A percentile compares a stretch with the other conserved stretches of the same genome.
phyloP scores from a whole-genome alignment of 805 yeast genomes.

The Wickerhamiella kurtzmanii region DNA sequence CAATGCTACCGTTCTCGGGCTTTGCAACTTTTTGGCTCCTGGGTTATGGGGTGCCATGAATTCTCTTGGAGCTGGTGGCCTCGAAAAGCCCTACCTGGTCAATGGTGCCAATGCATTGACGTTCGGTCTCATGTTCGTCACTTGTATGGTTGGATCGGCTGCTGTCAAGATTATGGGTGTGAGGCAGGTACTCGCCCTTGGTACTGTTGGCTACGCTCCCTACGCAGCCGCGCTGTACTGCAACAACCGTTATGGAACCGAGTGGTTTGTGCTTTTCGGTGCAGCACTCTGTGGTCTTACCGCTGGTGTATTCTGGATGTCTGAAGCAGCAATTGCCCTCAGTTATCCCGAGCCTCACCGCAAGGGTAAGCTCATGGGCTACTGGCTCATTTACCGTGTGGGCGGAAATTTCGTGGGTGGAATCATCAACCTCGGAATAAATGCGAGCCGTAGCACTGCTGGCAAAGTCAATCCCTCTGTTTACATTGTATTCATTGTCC shows the following conservation, averaged over 20 bases:
- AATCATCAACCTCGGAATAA: constrained; percentile 17
- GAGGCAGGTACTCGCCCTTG: constrained; percentile 12
- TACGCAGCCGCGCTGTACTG: constrained; percentile 19
- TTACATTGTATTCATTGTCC: constrained; percentile 14
- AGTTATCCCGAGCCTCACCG: constrained; percentile 18
- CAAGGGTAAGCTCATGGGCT: constrained; percentile 15
- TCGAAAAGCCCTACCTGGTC: constrained; percentile 14
- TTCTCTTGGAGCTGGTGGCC: constrained; percentile 18
- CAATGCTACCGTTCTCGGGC: constrained; percentile 14
- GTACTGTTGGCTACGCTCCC: constrained; percentile 17
- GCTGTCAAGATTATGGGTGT: constrained; percentile 12
- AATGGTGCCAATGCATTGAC: constrained; percentile 17
- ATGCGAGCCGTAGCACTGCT: constrained; percentile 2
- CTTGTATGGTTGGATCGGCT: constrained; percentile 11
- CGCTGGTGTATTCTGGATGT: constrained; percentile 20
- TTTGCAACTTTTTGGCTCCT: constrained; percentile 18
- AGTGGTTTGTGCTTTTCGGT: constrained; percentile 17
- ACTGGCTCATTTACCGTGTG: constrained; percentile 16
- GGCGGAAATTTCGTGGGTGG: constrained; percentile 18
- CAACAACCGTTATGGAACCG: constrained; percentile 15
- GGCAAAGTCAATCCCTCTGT: constrained; percentile 13
- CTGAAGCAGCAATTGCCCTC: constrained; percentile 18
- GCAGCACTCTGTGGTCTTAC: constrained; percentile 18
- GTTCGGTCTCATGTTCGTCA: constrained; percentile 16
- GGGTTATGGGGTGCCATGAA: constrained; percentile 20